Evolutionary conservation across 2,329 filamentous ascomycete species (phyloP), one percentile per base, ranked within the genome.

Genomic region (Hymenoscyphus infarciens): DNA sequence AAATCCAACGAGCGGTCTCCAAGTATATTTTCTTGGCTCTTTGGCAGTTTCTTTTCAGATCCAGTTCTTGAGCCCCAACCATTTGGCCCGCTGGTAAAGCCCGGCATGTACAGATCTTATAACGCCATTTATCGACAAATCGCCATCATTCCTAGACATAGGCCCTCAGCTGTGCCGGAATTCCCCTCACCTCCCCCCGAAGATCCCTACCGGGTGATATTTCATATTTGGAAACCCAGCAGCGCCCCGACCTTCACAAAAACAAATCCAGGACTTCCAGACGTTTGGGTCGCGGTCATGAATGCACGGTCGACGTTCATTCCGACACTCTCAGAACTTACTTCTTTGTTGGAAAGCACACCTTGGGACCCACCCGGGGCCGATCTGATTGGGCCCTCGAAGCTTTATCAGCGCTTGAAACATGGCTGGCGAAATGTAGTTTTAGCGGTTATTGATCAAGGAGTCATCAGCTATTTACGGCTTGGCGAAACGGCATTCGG

Each of bases 361-460:
- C 92, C 92, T 0, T 85, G 87, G 65, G 83, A 88, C 64, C 85
- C 87, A 0, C 88, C 81, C 35, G 74, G 74, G 42, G 62, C 68
- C 66, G 68, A 69, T 53, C 73, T 64, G 73, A 74, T 55, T 66
- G 80, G 63, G 55, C 80, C 76, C 74, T 84, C 77, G 7, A 76
- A 82, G 66, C 76, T 93, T 67, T 95, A 96, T 73, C 84, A 88
- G 71, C 86, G 90, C 63, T 78, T 98, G 66, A 94, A 92, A 76
- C 87, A 96, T 71, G 95, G 92, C 1, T 87, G 89, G 74, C 84
- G 91, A 67, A 95, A 91, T 75, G 90, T 95, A 35, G 80, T 97
- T 38, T 75, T 99, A 27, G 95, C 93, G 0, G 84, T 98, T 1
- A 92, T 97, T 38, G 95, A 98, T 74, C 85, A 92, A 66, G 95